phyloP scores from a whole-genome alignment of 345 rosid species.

The Psidium friedrichsthalianum region DNA sequence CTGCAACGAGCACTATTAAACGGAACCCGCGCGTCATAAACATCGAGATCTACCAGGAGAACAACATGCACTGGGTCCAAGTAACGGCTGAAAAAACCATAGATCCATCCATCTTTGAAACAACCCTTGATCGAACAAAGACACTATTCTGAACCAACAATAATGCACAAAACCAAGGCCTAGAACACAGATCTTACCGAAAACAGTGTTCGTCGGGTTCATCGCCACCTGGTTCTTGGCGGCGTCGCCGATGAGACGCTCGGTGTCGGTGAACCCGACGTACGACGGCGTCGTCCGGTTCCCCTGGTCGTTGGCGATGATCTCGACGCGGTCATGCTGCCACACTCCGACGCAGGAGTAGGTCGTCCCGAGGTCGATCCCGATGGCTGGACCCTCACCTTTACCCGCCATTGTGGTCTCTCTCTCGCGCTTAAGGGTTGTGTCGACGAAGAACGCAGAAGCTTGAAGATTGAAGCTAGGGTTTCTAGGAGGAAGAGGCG shows the following conservation, averaged over 20 bases:
- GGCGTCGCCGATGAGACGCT: constrained; percentile 24
- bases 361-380: constrained; percentile 24
- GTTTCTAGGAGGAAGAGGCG: too few relatives aligned
- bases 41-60: not conserved
- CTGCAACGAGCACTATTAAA: not conserved
- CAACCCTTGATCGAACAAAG: not conserved
- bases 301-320: constrained; percentile 29
- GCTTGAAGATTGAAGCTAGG: not conserved
- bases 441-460: not conserved
- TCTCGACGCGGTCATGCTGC: constrained; percentile 26
- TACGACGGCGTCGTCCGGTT: constrained; percentile 25
- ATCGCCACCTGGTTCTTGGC: constrained; percentile 33
- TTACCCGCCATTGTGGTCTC: constrained; percentile 18
- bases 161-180: too few relatives aligned
- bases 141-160: not conserved
- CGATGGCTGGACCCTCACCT: constrained; percentile 27
- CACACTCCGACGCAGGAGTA: constrained; percentile 29
- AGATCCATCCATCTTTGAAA: not conserved
- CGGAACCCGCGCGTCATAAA: not conserved
- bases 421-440: not conserved
- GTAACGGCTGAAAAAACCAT: not conserved
- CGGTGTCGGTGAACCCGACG: constrained; percentile 22
- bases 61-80: not conserved
- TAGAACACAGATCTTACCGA: constrained; percentile 10
- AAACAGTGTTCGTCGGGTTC: constrained; percentile 32